These are phyloP conservation scores for Albizia julibrissin DNA, from an alignment of 306 rosid genomes.

Conservation along the genomic window DNA sequence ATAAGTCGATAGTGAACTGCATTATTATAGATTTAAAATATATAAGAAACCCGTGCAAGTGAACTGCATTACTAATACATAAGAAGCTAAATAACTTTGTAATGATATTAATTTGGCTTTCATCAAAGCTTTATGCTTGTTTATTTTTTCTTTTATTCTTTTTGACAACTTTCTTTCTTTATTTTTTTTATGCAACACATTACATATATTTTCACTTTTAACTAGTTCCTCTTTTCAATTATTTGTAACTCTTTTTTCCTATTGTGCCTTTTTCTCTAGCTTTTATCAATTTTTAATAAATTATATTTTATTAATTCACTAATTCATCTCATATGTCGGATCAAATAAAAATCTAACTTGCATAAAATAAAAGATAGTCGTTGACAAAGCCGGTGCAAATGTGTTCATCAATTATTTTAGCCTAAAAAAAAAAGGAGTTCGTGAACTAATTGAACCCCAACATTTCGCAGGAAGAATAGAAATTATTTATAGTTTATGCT, in stretches of 20 bases:
- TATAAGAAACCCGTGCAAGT: neutral
- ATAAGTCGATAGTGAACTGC: too few species aligned
- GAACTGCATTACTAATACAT: neutral
- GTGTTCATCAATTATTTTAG: neutral
- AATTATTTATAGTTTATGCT: neutral
- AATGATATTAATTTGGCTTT: too few species aligned
- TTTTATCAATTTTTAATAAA: neutral
- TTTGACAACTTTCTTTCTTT: neutral
- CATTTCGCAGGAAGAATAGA: neutral
- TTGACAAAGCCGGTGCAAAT: neutral
- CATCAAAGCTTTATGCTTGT: too few species aligned
- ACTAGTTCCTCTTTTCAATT: too few species aligned
- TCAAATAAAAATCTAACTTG: neutral
- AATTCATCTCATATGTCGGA: neutral
- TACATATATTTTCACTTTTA: neutral
- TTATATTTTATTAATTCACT: neutral
- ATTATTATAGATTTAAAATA: too few species aligned
- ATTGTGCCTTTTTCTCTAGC: neutral
- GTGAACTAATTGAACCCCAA: neutral
- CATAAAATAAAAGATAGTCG: neutral
- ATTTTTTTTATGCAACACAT: neutral
- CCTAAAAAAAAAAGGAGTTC: neutral
- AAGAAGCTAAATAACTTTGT: neutral
- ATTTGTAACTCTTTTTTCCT: too few species aligned
- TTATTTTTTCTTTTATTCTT: neutral